Percentiles rank a stretch among this genome's conserved stretches.
Conservation (phyloP, 176 grass and related monocot species). For the Ampelocalamus luodianensis region DNA sequence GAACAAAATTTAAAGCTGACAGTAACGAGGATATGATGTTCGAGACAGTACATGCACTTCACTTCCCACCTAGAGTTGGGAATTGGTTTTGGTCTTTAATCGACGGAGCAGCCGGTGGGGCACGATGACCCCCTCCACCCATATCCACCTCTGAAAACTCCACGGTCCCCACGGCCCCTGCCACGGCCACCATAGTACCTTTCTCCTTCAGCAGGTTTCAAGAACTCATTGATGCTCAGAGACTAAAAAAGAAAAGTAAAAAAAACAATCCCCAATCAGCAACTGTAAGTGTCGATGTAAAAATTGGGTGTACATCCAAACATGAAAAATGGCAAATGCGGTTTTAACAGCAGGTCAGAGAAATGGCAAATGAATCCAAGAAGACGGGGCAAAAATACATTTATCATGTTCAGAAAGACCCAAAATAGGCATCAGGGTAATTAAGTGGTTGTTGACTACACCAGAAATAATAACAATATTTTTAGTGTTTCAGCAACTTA, state of each 20-base stretch:
- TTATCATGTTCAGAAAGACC: neutral
- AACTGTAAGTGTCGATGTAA: neutral
- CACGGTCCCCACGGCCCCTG: slow-evolving; percentile 66
- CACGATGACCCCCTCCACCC: slow-evolving; percentile 34
- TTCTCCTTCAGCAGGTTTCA: slow-evolving; percentile 86
- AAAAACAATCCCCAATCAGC: neutral
- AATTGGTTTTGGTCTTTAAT: slow-evolving; percentile 81
- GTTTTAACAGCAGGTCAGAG: neutral
- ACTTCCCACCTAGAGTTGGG: slow-evolving; percentile 79
- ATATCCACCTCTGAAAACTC: slow-evolving; percentile 55
- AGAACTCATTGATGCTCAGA: slow-evolving; percentile 80
- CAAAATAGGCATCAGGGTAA: neutral
- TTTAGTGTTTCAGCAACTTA: neutral
- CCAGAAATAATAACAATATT: neutral
- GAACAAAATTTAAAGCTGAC: slow-evolving; percentile 31
- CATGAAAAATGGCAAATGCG: neutral
- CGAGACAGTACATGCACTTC: slow-evolving; percentile 13
- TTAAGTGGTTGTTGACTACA: neutral
- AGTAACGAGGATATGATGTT: neutral
- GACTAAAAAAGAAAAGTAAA: slow-evolving; percentile 40
- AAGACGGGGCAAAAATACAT: neutral
- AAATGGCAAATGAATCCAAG: slow-evolving; percentile 9
- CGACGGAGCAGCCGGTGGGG: slow-evolving; percentile 50
- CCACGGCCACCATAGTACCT: slow-evolving; percentile 66
- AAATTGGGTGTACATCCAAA: neutral